Percentiles rank a stretch among this genome's conserved stretches.
Conservation (phyloP, 495 filamentous ascomycete species). For the Penicillium coffeae region DNA sequence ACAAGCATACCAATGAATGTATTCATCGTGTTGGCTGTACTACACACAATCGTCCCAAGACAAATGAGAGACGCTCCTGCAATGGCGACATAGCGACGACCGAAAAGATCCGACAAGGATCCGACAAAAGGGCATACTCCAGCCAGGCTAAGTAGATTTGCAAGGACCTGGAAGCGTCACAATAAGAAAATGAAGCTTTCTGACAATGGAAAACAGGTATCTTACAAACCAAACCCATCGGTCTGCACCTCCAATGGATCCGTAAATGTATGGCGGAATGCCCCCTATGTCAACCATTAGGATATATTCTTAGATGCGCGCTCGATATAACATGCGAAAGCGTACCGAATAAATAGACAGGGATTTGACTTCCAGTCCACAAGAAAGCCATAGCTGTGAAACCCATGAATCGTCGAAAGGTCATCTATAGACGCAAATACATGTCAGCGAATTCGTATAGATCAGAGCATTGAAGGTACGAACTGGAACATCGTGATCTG, state of each 20-base stretch:
- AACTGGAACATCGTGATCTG: constrained; percentile 21
- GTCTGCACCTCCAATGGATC: constrained; percentile 60
- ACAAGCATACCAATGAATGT: constrained; percentile 58
- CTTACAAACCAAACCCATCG: constrained; percentile 69
- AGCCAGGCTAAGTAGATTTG: constrained; percentile 62
- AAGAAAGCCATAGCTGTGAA: constrained; percentile 62
- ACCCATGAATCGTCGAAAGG: constrained; percentile 53
- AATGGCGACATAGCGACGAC: constrained; percentile 64
- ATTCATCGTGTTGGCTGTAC: constrained; percentile 63
- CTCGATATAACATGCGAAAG: neutral
- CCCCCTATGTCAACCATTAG: constrained; percentile 31
- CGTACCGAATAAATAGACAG: constrained; percentile 57
- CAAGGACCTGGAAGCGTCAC: constrained; percentile 42
- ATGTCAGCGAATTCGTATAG: too few relatives aligned
- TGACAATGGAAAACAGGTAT: neutral
- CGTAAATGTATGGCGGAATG: constrained; percentile 62
- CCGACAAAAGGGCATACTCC: constrained; percentile 72
- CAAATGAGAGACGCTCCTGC: constrained; percentile 55
- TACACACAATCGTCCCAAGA: constrained; percentile 62
- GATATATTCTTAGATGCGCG: neutral
- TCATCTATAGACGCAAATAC: constrained; percentile 46
- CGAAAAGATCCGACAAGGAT: constrained; percentile 64
- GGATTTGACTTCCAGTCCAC: constrained; percentile 64
- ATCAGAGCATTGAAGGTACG: too few relatives aligned
- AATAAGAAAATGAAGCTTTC: neutral